phyloP scores from a whole-genome alignment of 768 basidiomycete species.

The Lanmaoa pseudosensibilis region DNA sequence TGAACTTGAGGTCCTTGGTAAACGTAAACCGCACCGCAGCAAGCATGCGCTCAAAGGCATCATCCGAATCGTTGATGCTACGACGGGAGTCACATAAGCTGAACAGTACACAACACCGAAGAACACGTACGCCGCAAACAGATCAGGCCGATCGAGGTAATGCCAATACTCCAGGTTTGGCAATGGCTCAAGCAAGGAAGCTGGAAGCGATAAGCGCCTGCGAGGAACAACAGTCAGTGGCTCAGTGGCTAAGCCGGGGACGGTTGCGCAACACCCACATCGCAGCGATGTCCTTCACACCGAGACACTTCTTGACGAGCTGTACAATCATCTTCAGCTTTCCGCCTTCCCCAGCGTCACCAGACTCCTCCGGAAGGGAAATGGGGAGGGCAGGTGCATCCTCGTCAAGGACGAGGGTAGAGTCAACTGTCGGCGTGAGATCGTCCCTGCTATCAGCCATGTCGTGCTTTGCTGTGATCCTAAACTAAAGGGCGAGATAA shows the following conservation, averaged over 20 bases:
- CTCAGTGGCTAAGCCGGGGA: slow-evolving; percentile 2
- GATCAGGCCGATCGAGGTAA: slow-evolving; percentile 86
- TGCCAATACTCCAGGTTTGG: slow-evolving; percentile 98
- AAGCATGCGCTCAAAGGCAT: slow-evolving; percentile 95
- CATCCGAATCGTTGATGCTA: slow-evolving; percentile 90
- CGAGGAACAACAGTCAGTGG: slow-evolving; percentile 15
- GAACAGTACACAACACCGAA: not conserved
- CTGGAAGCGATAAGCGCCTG: slow-evolving; percentile 91
- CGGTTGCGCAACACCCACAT: slow-evolving; percentile 56
- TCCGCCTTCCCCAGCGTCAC: slow-evolving; percentile 79
- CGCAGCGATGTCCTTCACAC: slow-evolving; percentile 92
- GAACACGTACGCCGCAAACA: slow-evolving; percentile 83
- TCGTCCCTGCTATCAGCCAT: slow-evolving; percentile 24
- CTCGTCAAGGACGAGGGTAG: no score
- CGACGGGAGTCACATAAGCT: slow-evolving; percentile 2
- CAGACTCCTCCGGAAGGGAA: slow-evolving; percentile 69
- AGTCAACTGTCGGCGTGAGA: slow-evolving; percentile 6
- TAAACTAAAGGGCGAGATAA: not conserved
- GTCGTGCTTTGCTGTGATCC: not conserved
- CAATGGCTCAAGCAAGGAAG: slow-evolving; percentile 88
- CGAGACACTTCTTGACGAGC: slow-evolving; percentile 86
- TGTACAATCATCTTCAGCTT: slow-evolving; percentile 93
- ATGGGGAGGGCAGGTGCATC: slow-evolving; percentile 57
- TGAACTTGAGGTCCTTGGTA: slow-evolving; percentile 91
- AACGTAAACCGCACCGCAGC: slow-evolving; percentile 85